Evolutionary conservation across 768 basidiomycete species (phyloP).

Genomic region (Tephrocybe sp.): DNA sequence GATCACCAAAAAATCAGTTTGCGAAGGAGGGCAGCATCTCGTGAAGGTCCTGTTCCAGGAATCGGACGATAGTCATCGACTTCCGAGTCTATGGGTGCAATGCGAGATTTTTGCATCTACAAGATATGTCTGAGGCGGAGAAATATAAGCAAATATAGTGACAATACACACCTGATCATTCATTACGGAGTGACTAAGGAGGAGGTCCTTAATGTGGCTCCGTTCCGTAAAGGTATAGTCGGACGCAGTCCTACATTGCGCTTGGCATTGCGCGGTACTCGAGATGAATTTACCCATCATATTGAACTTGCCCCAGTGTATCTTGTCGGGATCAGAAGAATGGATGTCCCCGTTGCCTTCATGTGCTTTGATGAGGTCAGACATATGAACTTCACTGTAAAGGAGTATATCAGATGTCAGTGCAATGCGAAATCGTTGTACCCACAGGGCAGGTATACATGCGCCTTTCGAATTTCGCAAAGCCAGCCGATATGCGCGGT

Average conservation of each 20-base stretch:
- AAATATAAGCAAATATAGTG: background rate
- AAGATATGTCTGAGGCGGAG: slow-evolving; percentile 8
- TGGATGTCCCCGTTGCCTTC: slow-evolving; percentile 80
- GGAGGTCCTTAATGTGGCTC: slow-evolving; percentile 49
- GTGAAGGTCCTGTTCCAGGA: slow-evolving; percentile 24
- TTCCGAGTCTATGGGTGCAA: slow-evolving; percentile 49
- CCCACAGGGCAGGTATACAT: slow-evolving; percentile 84
- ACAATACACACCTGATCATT: slow-evolving; percentile 65
- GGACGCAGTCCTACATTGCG: slow-evolving; percentile 59
- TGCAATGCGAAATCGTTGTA: slow-evolving; percentile 12
- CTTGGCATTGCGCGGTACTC: slow-evolving; percentile 76
- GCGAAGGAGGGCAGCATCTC: slow-evolving; percentile 48
- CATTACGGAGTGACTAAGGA: slow-evolving; percentile 67
- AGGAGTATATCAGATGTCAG: slow-evolving; percentile 10
- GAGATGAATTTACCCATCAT: slow-evolving; percentile 88
- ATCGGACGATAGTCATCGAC: slow-evolving; percentile 39
- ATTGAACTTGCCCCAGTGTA: slow-evolving; percentile 96
- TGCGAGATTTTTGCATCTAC: slow-evolving; percentile 68
- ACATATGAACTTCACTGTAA: slow-evolving; percentile 88
- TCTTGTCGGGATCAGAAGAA: slow-evolving; percentile 61
- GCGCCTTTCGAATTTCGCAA: slow-evolving; percentile 82
- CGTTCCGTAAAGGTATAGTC: slow-evolving; percentile 68
- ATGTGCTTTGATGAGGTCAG: slow-evolving; percentile 85
- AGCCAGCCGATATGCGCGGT: slow-evolving; percentile 90
- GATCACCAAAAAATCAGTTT: slow-evolving; percentile 48